Evolutionary conservation across 2,329 filamentous ascomycete species (phyloP).

Genomic region (Thermoascus crustaceus): DNA sequence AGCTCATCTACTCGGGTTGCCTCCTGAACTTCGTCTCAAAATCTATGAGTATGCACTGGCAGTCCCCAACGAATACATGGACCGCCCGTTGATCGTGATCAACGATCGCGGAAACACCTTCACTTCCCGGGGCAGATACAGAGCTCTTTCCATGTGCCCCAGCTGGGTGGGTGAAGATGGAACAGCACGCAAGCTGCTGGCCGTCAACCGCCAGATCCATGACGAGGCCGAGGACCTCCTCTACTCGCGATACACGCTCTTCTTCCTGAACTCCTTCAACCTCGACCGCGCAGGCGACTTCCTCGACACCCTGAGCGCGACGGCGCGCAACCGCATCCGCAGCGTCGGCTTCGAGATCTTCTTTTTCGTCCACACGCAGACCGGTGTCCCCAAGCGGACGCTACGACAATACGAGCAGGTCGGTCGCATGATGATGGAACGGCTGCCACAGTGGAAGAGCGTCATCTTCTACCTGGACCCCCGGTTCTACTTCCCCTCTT

Average conservation of each 20-base stretch:
- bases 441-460: constrained; percentile 18
- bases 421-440: constrained; percentile 15
- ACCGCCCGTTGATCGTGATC: constrained; percentile 26
- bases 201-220: constrained; percentile 28
- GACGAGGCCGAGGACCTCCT: constrained; percentile 27
- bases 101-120: constrained; percentile 25
- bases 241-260: constrained; percentile 27
- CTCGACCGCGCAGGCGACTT: constrained; percentile 22
- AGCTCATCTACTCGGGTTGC: constrained; percentile 19
- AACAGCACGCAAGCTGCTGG: constrained; percentile 21
- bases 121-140: constrained; percentile 22
- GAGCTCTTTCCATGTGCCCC: constrained; percentile 25
- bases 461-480: constrained; percentile 28
- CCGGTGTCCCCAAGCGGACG: constrained; percentile 25
- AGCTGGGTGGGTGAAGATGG: constrained; percentile 26
- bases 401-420: constrained; percentile 24
- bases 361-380: constrained; percentile 29
- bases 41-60: constrained; percentile 27
- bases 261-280: constrained; percentile 28
- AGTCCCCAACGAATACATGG: constrained; percentile 23
- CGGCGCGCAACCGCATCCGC: constrained; percentile 22
- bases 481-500: constrained; percentile 24
- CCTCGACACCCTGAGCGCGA: constrained; percentile 25
- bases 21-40: constrained; percentile 24
- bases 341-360: constrained; percentile 29